Evolutionary conservation across 2,329 filamentous ascomycete genomes (phyloP), one percentile per base, ranked within the genome.

Genomic region (Aspergillus sp.): DNA sequence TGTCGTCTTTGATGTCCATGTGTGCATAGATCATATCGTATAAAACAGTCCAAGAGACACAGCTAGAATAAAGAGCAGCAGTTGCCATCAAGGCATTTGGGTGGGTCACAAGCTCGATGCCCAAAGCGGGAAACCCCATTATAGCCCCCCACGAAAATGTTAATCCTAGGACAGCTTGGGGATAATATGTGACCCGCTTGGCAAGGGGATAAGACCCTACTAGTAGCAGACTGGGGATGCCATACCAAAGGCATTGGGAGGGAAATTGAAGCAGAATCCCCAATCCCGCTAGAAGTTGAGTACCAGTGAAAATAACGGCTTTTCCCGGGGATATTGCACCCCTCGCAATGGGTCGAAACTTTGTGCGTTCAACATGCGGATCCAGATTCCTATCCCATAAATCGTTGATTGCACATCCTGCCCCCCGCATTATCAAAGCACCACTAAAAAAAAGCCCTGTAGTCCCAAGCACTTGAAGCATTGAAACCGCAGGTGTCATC

Each of bases 381-480:
- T 86, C 83, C 52, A 83, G 72, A 45, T 82, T 79, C 48, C 79
- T 76, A 62, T 86, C 83, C 68, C 81, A 77, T 35, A 79, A 76
- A 63, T 85, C 83, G 65, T 86, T 85, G 72, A 83, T 84, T 0
- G 81, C 76, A 65, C 83, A 85, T 4, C 79, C 75, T 19, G 77
- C 77, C 24, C 80, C 77, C 52, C 82, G 77, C 71, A 83, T 76
- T 52, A 84, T 74, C 61, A 83, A 66, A 15, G 77, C 78, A 41
- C 75, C 73, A 14, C 69, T 73, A 62, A 75, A 78, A 61, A 75
- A 78, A 24, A 75, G 70, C 21, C 68, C 76, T 41, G 67, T 69
- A 40, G 72, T 74, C 49, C 71, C 75, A 58, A 73, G 49, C 7
- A 79, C 68, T 47, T 77, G 72, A 27, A 69, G 53, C 6, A 72